Evolutionary conservation across 2,329 filamentous ascomycete genomes (phyloP).

Genomic region (Diplodia sapinea): DNA sequence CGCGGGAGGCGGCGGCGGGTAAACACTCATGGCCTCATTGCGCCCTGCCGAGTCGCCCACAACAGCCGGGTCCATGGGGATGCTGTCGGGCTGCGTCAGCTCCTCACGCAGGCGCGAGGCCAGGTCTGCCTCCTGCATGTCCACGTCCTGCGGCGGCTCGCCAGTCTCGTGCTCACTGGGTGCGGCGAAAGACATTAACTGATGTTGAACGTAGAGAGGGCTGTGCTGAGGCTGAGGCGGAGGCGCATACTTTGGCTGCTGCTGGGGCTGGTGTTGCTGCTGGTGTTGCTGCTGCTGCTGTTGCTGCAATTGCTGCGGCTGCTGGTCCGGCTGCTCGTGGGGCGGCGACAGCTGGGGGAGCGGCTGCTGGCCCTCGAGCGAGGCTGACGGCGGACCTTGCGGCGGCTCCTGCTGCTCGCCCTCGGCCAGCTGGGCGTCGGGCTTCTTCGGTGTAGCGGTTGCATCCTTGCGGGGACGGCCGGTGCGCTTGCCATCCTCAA

Average conservation of each 20-base stretch:
- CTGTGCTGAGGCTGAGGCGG: slow-evolving; percentile 28
- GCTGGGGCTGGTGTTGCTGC: slow-evolving; percentile 3
- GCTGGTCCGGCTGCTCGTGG: slow-evolving; percentile 12
- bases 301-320: slow-evolving; percentile 4
- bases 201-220: slow-evolving; percentile 20
- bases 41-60: slow-evolving; percentile 24
- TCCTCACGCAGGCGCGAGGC: slow-evolving; percentile 15
- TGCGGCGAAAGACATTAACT: slow-evolving; percentile 23
- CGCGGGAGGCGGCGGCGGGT: slow-evolving; percentile 29
- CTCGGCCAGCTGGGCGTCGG: slow-evolving; percentile 8
- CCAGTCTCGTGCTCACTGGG: slow-evolving; percentile 24
- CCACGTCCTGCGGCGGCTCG: slow-evolving; percentile 24
- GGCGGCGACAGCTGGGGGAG: slow-evolving; percentile 16
- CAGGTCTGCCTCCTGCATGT: slow-evolving; percentile 25
- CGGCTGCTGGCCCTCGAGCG: slow-evolving; percentile 23
- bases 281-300: slow-evolving; percentile 5
- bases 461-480: slow-evolving; percentile 31
- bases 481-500: slow-evolving; percentile 30
- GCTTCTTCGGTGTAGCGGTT: slow-evolving; percentile 23
- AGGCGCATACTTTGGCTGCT: slow-evolving; percentile 28
- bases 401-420: slow-evolving; percentile 23
- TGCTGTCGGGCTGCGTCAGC: slow-evolving; percentile 23
- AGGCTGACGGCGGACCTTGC: slow-evolving; percentile 16
- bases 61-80: slow-evolving; percentile 15
- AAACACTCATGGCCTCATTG: slow-evolving; percentile 22